Evolutionary conservation across 2,329 filamentous ascomycete genomes (phyloP).

Genomic region (Paramyrothecium roridum): DNA sequence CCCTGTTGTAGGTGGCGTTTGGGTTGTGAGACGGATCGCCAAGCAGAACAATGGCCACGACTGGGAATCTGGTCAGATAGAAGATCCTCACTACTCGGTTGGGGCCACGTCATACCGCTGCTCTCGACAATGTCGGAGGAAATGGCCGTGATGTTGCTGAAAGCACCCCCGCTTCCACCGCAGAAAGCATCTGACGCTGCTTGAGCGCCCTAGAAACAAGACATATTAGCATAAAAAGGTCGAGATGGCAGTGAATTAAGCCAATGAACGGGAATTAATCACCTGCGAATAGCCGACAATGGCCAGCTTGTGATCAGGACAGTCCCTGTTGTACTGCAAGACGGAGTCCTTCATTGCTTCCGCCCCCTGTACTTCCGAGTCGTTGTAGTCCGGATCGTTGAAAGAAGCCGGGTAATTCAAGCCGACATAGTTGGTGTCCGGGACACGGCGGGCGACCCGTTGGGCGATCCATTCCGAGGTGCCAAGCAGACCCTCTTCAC

Average conservation of each 20-base stretch:
- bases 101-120: conserved; percentile 22
- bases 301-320: conserved; percentile 36
- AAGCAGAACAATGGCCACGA: conserved; percentile 36
- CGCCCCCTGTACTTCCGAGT: conserved; percentile 31
- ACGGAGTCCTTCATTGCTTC: conserved; percentile 25
- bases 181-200: conserved; percentile 33
- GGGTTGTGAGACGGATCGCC: conserved; percentile 37
- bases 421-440: conserved; percentile 27
- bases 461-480: conserved; percentile 27
- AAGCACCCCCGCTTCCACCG: conserved; percentile 25
- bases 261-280: background rate
- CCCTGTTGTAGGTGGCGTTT: conserved; percentile 30
- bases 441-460: conserved; percentile 25
- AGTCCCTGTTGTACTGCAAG: conserved; percentile 26
- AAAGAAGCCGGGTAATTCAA: conserved; percentile 36
- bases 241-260: background rate
- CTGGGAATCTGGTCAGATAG: conserved; percentile 18
- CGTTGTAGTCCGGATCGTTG: conserved; percentile 24
- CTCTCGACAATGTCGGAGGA: conserved; percentile 22
- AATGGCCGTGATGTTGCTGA: conserved; percentile 22
- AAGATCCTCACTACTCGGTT: background rate
- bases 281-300: conserved; percentile 40
- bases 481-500: conserved; percentile 30
- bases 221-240: background rate
- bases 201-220: conserved; percentile 30